Percentiles rank a stretch among this genome's conserved stretches.
phyloP scores from a whole-genome alignment of 345 rosid genomes.

The Fremontodendron californicum region DNA sequence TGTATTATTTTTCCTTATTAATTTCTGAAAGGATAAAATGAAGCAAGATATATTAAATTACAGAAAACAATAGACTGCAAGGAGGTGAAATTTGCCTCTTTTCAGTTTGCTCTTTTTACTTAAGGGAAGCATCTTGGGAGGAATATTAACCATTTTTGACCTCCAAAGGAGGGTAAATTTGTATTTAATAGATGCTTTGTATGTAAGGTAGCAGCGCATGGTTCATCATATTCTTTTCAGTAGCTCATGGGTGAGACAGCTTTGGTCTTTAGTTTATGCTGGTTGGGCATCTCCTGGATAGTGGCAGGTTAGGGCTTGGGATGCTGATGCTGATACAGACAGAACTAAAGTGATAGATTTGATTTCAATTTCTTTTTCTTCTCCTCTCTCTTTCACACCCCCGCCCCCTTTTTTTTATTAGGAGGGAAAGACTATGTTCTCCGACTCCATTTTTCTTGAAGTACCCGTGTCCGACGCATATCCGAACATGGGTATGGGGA shows the following conservation, averaged over 20 bases:
- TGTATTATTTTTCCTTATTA: neutral
- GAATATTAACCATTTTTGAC: neutral
- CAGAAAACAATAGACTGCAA: neutral
- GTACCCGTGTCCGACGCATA: too few species aligned
- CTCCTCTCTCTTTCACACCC: neutral
- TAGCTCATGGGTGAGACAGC: neutral
- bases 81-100: neutral
- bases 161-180: neutral
- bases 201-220: neutral
- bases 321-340: neutral
- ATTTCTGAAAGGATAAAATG: slow-evolving; percentile 5
- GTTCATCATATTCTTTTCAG: neutral
- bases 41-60: neutral
- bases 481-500: too few species aligned
- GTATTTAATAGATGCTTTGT: neutral
- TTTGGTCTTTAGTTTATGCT: neutral
- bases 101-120: neutral
- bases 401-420: too few species aligned
- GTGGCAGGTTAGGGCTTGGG: neutral
- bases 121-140: neutral
- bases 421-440: too few species aligned
- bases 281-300: neutral
- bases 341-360: neutral
- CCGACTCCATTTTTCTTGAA: too few species aligned
- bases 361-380: neutral